Evolutionary conservation across 495 filamentous ascomycete genomes (phyloP).

Genomic region (Opeltia flavorubescens): DNA sequence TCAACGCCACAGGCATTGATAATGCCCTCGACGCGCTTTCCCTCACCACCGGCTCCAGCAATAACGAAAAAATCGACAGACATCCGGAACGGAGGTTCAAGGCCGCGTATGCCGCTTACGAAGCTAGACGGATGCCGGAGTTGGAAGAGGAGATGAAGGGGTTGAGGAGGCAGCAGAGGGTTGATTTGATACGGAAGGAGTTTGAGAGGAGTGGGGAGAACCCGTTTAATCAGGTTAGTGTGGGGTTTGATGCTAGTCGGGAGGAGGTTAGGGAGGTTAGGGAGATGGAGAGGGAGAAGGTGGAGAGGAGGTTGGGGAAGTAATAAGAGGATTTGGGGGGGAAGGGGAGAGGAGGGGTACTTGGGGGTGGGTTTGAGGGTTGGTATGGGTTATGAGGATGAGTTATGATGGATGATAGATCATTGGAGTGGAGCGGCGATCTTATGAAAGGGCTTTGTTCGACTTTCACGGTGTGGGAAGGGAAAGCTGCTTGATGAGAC

Average conservation of each 20-base stretch:
- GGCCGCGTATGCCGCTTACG: constrained; percentile 77
- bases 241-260: constrained; percentile 57
- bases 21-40: constrained; percentile 76
- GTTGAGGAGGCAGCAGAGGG: constrained; percentile 63
- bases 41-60: constrained; percentile 36
- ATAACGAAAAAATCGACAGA: constrained; percentile 55
- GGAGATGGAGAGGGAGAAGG: constrained; percentile 55
- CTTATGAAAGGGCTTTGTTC: no score
- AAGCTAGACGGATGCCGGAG: constrained; percentile 72
- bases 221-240: constrained; percentile 74
- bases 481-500: no score
- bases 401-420: background rate
- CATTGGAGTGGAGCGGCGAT: no score
- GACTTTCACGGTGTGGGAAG: no score
- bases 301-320: constrained; percentile 49
- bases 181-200: constrained; percentile 69
- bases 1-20: constrained; percentile 78
- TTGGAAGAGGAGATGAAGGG: constrained; percentile 70
- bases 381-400: background rate
- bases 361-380: constrained; percentile 19
- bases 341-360: background rate
- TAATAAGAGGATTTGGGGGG: constrained; percentile 5
- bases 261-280: constrained; percentile 59
- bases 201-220: constrained; percentile 88
- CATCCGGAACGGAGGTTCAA: constrained; percentile 74